Evolutionary conservation across 2,329 filamentous ascomycete species (phyloP).

Genomic region (Fusarium tricinctum): DNA sequence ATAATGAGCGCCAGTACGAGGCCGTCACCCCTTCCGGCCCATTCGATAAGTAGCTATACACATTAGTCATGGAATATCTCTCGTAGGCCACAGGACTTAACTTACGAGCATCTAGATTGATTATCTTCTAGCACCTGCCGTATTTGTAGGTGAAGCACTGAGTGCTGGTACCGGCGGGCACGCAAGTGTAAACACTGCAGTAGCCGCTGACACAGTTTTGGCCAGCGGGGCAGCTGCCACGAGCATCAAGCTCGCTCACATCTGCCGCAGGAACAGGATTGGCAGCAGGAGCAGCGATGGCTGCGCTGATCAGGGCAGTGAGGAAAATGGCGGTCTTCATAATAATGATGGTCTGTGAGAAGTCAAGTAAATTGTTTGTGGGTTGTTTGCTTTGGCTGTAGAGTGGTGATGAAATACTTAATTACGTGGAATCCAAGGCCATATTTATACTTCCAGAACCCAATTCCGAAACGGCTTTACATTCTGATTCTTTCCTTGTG

Average conservation of each 20-base stretch:
- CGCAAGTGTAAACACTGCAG: background rate
- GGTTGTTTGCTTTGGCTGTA: background rate
- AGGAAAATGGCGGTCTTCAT: background rate
- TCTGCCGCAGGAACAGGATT: background rate
- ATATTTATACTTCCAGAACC: background rate
- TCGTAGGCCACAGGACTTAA: background rate
- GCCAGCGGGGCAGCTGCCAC: background rate
- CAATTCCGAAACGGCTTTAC: background rate
- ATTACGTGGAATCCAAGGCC: background rate
- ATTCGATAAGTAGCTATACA: background rate
- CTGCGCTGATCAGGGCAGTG: background rate
- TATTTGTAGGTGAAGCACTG: background rate
- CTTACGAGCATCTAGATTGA: background rate
- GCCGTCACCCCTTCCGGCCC: background rate
- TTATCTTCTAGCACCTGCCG: background rate
- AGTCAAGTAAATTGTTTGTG: background rate
- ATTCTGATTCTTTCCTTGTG: background rate
- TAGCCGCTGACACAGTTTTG: constrained; percentile 2
- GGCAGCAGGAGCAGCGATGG: background rate
- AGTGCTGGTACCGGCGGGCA: background rate
- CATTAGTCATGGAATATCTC: background rate
- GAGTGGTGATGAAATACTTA: background rate
- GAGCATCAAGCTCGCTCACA: background rate
- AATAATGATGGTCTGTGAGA: background rate
- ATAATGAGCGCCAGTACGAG: background rate